Evolutionary conservation across 176 grass and related monocot species (phyloP).

Genomic region (Ensete glaucum): DNA sequence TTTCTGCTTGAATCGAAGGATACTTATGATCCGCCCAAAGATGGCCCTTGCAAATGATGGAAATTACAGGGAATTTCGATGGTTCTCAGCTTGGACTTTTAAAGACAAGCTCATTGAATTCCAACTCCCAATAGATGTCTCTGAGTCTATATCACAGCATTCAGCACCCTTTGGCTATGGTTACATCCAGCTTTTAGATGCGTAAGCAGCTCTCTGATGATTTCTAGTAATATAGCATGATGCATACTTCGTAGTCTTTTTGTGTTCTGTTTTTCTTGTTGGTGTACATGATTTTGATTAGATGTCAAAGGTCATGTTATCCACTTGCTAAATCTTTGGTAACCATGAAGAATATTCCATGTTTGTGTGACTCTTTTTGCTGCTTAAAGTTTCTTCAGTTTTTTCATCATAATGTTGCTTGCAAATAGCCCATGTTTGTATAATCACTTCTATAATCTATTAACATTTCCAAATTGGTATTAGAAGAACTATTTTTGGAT

Average conservation of each 20-base stretch:
- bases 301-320: background rate
- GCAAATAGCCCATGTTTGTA: too few species aligned
- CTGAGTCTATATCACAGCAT: constrained; percentile 53
- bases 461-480: too few species aligned
- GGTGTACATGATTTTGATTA: background rate
- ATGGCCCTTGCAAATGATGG: constrained; percentile 92
- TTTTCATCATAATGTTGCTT: too few species aligned
- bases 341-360: background rate
- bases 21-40: constrained; percentile 92
- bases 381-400: too few species aligned
- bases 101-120: constrained; percentile 69
- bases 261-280: background rate
- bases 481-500: too few species aligned
- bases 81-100: constrained; percentile 89
- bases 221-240: background rate
- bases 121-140: constrained; percentile 59
- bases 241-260: background rate
- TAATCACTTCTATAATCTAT: too few species aligned
- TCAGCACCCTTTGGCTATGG: constrained; percentile 83
- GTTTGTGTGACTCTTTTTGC: background rate
- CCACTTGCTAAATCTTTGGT: background rate
- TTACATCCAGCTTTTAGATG: constrained; percentile 75
- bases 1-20: constrained; percentile 79
- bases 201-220: constrained; percentile 33
- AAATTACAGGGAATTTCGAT: constrained; percentile 90